Evolutionary conservation across 768 basidiomycete species (phyloP), one percentile per base, ranked within the genome.

Genomic region (Russula sp.): DNA sequence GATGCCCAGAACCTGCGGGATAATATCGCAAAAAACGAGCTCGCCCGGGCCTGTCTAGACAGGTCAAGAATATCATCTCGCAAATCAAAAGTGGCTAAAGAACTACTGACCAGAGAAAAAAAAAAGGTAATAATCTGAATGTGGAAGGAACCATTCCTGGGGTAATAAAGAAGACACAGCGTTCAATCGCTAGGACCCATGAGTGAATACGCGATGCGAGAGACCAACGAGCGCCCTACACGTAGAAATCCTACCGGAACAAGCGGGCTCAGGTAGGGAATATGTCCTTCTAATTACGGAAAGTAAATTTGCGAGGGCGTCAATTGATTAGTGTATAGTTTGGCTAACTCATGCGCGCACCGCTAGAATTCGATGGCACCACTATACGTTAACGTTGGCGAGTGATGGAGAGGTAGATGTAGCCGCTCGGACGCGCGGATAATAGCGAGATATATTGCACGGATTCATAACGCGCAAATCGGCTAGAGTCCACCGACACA

Each of bases 21-120:
- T 8, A 36, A 24, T 18, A 22, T 38, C 28, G 26, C 38, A 40
- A 49, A 48, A 22, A 30, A 16, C 10, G 34, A 20, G 22, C 46
- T 59, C 34, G 57, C 48, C 49, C 49, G 14, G 49, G 44, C 14
- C 13, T 18, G 20, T 58, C 57, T 48, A 48, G 57, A 11, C 57
- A 28, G 10, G 16, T 24, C 34, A 26, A n/a, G 46, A 50, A 38
- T 34, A 11, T 22, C 5, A 36, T 36, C 34, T 34, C 11, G 14
- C 14, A 26, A 34, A 26, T 16, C 8, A 20, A 59, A 22, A 49
- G 20, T 5, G 16, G 50, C 9, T 13, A 36, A 24, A 16, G 1
- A 7, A 32, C 44, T 7, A 4, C 40, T 20, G 6, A 20, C 28
- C 22, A 36, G 11, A 36, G 11, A 16, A 4, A 9, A 1, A 1